Percentiles rank a stretch among this genome's conserved stretches.
Evolutionary conservation across 2,329 filamentous ascomycete species (phyloP).

Genomic region (Trichoderma koningiopsis): DNA sequence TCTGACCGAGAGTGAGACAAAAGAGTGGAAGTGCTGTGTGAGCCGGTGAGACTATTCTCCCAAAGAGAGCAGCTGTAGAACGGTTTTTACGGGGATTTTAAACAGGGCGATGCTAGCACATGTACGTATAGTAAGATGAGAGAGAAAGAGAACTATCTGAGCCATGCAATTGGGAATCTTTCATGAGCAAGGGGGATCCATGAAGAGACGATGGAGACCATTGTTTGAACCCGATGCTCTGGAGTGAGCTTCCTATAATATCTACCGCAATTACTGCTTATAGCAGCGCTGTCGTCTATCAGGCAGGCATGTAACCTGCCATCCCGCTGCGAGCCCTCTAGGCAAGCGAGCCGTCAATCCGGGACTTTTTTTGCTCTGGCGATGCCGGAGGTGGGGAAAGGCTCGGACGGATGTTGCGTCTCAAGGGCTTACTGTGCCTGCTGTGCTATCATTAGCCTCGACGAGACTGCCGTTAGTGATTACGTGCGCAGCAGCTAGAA

Average conservation of each 20-base stretch:
- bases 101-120: background rate
- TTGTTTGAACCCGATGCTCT: background rate
- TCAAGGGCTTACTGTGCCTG: conserved; percentile 14
- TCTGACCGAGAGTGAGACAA: background rate
- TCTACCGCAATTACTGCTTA: background rate
- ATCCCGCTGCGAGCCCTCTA: conserved; percentile 1
- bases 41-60: background rate
- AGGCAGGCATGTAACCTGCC: background rate
- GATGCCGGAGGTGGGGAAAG: background rate
- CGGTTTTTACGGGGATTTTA: background rate
- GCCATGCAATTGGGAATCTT: background rate
- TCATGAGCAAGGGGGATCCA: background rate
- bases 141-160: background rate
- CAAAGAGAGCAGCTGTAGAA: conserved; percentile 11
- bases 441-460: background rate
- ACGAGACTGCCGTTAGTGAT: conserved; percentile 11
- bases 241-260: background rate
- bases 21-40: background rate
- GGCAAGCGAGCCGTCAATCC: background rate
- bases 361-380: background rate
- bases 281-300: background rate
- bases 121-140: background rate
- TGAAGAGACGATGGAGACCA: background rate
- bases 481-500: conserved; percentile 19
- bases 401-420: background rate